phyloP scores from a whole-genome alignment of 306 rosid species.

The Macrotyloma uniflorum region DNA sequence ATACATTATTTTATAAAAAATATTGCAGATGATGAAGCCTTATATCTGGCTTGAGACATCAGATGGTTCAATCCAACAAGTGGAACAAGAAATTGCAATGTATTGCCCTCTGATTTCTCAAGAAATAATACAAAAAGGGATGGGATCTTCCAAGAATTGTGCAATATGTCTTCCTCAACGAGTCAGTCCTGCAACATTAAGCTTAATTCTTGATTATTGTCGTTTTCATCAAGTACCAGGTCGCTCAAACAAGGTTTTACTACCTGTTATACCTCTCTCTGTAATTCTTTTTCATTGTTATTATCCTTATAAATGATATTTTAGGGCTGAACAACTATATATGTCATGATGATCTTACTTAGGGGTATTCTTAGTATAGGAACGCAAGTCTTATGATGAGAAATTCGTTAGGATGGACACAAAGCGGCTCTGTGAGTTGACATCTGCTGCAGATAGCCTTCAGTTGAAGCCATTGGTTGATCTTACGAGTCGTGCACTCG shows the following conservation, averaged over 20 bases:
- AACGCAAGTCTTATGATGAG: slow-evolving; percentile 81
- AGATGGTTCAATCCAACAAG: slow-evolving; percentile 93
- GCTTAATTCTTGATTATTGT: slow-evolving; percentile 88
- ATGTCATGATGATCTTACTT: slow-evolving; percentile 34
- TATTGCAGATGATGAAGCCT: slow-evolving; percentile 77
- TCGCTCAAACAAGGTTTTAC: slow-evolving; percentile 84
- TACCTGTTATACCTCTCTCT: slow-evolving; percentile 26
- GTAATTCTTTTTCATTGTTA: slow-evolving; percentile 17
- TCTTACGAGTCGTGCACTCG: slow-evolving; percentile 92
- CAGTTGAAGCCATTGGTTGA: slow-evolving; percentile 96
- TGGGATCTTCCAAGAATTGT: slow-evolving; percentile 90
- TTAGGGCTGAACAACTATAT: slow-evolving; percentile 18
- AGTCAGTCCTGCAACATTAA: slow-evolving; percentile 75
- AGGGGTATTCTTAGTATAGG: slow-evolving; percentile 59
- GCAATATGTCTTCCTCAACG: slow-evolving; percentile 93
- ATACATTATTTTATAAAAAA: neutral
- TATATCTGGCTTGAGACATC: slow-evolving; percentile 92
- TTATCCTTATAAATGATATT: slow-evolving; percentile 5
- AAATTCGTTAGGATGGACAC: slow-evolving; percentile 86
- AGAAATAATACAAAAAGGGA: slow-evolving; percentile 75
- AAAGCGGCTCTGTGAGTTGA: slow-evolving; percentile 86
- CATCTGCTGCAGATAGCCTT: slow-evolving; percentile 92
- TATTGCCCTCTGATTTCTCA: slow-evolving; percentile 85
- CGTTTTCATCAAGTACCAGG: slow-evolving; percentile 94
- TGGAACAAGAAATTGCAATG: slow-evolving; percentile 94